These are phyloP conservation scores for Rhododendron molle DNA, from an alignment of 148 eudicot species.

Conservation along the genomic window DNA sequence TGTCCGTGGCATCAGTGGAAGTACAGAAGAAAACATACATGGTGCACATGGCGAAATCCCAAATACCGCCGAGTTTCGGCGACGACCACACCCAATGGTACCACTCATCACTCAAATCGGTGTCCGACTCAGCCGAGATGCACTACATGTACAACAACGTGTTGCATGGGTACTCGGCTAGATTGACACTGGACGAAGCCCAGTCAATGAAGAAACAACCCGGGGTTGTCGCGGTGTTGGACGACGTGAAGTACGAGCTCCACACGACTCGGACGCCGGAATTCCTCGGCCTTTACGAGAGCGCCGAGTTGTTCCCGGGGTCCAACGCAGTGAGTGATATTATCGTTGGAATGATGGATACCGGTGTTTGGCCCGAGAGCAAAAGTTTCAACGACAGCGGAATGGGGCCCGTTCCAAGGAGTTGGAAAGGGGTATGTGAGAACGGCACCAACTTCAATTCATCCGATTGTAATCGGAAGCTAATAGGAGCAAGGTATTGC, in stretches of 20 bases:
- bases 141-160: slow-evolving; percentile 34
- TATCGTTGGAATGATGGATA: slow-evolving; percentile 38
- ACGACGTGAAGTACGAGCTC: slow-evolving; percentile 35
- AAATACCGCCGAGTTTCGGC: slow-evolving; percentile 32
- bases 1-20: not conserved
- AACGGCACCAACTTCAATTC: slow-evolving; percentile 35
- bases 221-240: slow-evolving; percentile 33
- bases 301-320: slow-evolving; percentile 22
- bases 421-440: slow-evolving; percentile 43
- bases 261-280: slow-evolving; percentile 44
- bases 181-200: slow-evolving; percentile 28
- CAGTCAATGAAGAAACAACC: slow-evolving; percentile 16
- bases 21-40: slow-evolving; percentile 30
- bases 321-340: slow-evolving; percentile 26
- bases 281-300: slow-evolving; percentile 33
- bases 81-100: slow-evolving; percentile 35
- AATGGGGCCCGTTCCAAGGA: slow-evolving; percentile 29
- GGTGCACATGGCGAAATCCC: slow-evolving; percentile 39
- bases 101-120: slow-evolving; percentile 36
- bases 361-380: slow-evolving; percentile 48
- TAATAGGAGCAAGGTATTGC: slow-evolving; percentile 34
- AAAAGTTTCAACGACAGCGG: slow-evolving; percentile 40
- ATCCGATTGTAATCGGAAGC: slow-evolving; percentile 31
- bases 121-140: slow-evolving; percentile 29
- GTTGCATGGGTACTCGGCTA: slow-evolving; percentile 36